Conservation (phyloP, 2,329 filamentous ascomycete species). For the Colletotrichum australisinense region DNA sequence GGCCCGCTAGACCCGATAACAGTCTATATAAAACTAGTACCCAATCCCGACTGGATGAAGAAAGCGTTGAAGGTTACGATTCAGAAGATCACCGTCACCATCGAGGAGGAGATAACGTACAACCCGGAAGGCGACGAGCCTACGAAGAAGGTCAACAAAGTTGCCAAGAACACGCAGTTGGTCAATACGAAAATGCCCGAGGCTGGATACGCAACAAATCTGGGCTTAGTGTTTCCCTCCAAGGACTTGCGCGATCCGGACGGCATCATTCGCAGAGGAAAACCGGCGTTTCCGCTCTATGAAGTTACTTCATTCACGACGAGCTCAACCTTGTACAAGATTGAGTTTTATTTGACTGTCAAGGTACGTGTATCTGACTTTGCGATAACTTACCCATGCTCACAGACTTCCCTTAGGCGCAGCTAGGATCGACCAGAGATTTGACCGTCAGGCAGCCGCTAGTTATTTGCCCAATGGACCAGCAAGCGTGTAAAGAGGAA, state of each 20-base stretch:
- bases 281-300: conserved; percentile 89
- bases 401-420: conserved; percentile 68
- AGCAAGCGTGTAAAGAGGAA: conserved; percentile 96
- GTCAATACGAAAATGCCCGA: conserved; percentile 90
- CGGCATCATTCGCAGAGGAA: conserved; percentile 86
- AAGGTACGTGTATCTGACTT: conserved; percentile 70
- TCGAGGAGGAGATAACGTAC: conserved; percentile 98
- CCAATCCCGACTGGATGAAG: conserved; percentile 89
- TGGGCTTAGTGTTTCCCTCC: conserved; percentile 89
- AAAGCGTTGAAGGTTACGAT: conserved; percentile 95
- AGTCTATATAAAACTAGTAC: conserved; percentile 93
- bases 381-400: conserved; percentile 33
- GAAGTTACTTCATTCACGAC: conserved; percentile 93
- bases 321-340: conserved; percentile 93
- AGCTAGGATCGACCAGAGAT: conserved; percentile 87
- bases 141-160: conserved; percentile 86
- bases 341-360: conserved; percentile 95
- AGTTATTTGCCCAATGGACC: conserved; percentile 94
- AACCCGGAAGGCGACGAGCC: conserved; percentile 98
- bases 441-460: conserved; percentile 92
- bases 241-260: conserved; percentile 90
- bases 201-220: conserved; percentile 90
- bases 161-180: conserved; percentile 84
- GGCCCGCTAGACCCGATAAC: conserved; percentile 94
- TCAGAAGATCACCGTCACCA: conserved; percentile 90